Evolutionary conservation across 129 eudicot genomes (phyloP), one percentile per base, ranked within the genome.

Genomic region (Saposhnikovia divaricata): DNA sequence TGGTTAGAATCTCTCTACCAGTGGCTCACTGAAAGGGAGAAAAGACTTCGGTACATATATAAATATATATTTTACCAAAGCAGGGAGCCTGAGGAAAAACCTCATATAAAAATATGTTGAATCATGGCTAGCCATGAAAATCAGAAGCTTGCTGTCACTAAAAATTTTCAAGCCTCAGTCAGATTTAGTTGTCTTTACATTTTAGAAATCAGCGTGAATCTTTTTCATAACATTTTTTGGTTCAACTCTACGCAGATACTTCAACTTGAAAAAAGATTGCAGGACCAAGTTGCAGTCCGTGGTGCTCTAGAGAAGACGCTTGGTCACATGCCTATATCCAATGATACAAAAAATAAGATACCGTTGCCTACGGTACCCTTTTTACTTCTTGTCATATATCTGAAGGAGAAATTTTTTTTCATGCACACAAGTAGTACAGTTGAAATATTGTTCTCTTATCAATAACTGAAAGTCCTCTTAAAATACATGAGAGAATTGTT

Each of bases 261-360:
- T 81, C 94, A 85, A 77, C 97, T 96, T 11, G 98, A 96, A 85
- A 90, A 87, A 90, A 89, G 99, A 86, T 83, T 96, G 70, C 90
- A 88, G 61, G 90, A 88, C 27, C 99, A 96, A 87, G 89, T 96
- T 66, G 87, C 86, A 18, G 91, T 88, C 27, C 97, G 99, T 1
- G 82, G 95, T 79, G 92, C 90, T 39, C 87, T 96, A 78, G 99
- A 96, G 81, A 94, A 87, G 74, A 96, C 98, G 16, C 86, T 90
- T 53, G 98, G 98, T 81, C 88, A 85, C 78, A 84, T 81, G 38
- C 76, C 93, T 55, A 84, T 90, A n/a, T 84, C 89, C 21, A 80
- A 38, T 42, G 85, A 82, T 59, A 79, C 82, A 47, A 57, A 84
- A 19, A 79, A 85, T 81, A 92, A 85, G 81, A 81, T 80, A 77